phyloP scores from a whole-genome alignment of 176 grass and related monocot species.

The Paspalum notatum region DNA sequence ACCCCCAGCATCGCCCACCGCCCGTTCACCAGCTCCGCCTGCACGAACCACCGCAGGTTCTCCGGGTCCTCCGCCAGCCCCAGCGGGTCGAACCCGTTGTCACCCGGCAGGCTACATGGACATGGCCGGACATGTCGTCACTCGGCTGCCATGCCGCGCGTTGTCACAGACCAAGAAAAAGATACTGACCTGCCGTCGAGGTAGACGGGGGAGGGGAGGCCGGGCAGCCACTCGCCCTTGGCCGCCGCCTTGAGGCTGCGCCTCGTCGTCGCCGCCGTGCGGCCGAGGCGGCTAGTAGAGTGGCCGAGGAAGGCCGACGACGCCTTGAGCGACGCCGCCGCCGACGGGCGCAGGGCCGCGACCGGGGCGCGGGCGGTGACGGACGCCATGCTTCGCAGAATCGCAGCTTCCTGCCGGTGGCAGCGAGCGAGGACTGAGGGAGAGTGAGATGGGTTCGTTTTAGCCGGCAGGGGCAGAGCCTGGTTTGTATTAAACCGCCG shows the following conservation, averaged over 20 bases:
- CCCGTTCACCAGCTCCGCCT: constrained; percentile 84
- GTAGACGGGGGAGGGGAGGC: constrained; percentile 71
- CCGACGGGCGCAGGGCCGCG: constrained; percentile 48
- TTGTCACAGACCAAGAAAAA: too few relatives aligned
- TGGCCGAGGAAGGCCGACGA: constrained; percentile 44
- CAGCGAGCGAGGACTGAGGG: background rate
- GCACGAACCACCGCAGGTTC: constrained; percentile 87
- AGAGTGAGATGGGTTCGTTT: background rate
- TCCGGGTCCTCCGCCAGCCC: constrained; percentile 85
- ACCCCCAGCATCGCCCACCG: constrained; percentile 96
- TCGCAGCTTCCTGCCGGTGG: background rate
- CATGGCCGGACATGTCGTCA: background rate
- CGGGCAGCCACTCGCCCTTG: constrained; percentile 87
- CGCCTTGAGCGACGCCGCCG: constrained; percentile 43
- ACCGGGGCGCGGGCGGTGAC: constrained; percentile 64
- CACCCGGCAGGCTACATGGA: constrained; percentile 48
- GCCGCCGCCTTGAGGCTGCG: constrained; percentile 65
- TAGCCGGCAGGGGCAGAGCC: constrained; percentile 19
- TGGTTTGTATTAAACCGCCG: constrained; percentile 58
- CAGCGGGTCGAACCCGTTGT: constrained; percentile 85
- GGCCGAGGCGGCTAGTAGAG: constrained; percentile 44
- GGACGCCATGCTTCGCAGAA: constrained; percentile 46
- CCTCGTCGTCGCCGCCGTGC: constrained; percentile 1
- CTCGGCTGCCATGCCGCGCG: background rate
- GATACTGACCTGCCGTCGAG: constrained; percentile 62